Evolutionary conservation across 2,329 filamentous ascomycete genomes (phyloP).

Genomic region (Ceratocystis colombiana): DNA sequence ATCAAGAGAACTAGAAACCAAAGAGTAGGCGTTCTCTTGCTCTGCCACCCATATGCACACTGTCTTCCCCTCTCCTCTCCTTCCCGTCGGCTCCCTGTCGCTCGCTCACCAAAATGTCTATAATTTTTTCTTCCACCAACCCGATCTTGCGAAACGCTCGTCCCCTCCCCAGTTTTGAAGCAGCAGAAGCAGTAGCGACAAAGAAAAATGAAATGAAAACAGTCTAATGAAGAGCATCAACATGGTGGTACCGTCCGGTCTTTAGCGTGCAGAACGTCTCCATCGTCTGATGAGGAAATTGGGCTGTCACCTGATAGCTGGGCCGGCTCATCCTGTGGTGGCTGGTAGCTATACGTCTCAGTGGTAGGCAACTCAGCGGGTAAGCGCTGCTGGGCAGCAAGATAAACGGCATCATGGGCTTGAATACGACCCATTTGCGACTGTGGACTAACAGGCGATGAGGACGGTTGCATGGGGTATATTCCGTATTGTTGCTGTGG

Average conservation of each 20-base stretch:
- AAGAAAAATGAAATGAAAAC: too few relatives aligned
- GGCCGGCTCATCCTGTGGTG: conserved; percentile 9
- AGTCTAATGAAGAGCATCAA: not conserved
- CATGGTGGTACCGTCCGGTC: conserved; percentile 7
- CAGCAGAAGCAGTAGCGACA: too few relatives aligned
- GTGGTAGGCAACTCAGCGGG: conserved; percentile 15
- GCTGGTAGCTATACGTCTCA: conserved; percentile 16
- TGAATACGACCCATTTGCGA: conserved; percentile 16
- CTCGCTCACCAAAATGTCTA: not conserved
- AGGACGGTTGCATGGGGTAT: not conserved
- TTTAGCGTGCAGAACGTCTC: not conserved
- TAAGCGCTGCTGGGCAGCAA: conserved; percentile 11
- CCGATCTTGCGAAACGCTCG: too few relatives aligned
- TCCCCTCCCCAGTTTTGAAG: too few relatives aligned
- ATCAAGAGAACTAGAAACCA: too few relatives aligned
- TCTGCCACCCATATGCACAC: too few relatives aligned
- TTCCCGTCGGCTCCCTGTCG: not conserved
- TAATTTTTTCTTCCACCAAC: too few relatives aligned
- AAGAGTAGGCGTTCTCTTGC: too few relatives aligned
- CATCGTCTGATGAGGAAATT: not conserved
- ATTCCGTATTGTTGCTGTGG: conserved; percentile 8
- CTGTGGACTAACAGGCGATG: conserved; percentile 4
- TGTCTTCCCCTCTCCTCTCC: not conserved
- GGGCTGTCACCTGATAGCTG: conserved; percentile 19
- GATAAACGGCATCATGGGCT: conserved; percentile 12